Evolutionary conservation across 75 land plant species (phyloP).

Genomic region (Pinus taeda): DNA sequence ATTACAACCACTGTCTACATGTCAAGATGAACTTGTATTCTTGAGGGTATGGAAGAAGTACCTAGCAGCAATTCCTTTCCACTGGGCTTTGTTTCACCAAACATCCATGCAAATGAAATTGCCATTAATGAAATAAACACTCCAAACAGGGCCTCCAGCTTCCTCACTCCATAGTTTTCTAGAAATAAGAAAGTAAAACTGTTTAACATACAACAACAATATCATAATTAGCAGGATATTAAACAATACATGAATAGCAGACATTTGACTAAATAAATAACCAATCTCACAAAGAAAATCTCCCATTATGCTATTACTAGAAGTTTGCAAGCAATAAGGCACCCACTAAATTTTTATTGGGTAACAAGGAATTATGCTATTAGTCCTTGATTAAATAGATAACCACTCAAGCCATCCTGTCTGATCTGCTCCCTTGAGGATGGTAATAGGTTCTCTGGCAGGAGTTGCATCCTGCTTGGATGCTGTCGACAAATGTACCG

Average conservation of each 20-base stretch:
- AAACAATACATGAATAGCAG: background rate
- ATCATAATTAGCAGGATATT: background rate
- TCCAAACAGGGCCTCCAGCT: slow-evolving; percentile 82
- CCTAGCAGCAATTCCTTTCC: slow-evolving; percentile 64
- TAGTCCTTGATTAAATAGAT: no score
- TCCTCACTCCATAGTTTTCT: slow-evolving; percentile 93
- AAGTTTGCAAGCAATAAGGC: no score
- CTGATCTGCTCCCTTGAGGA: no score
- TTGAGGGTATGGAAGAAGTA: slow-evolving; percentile 16
- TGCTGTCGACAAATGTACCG: no score
- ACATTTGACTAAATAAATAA: background rate
- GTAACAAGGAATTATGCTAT: no score
- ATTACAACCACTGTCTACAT: background rate
- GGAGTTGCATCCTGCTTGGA: no score
- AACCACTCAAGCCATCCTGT: no score
- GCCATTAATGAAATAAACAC: slow-evolving; percentile 84
- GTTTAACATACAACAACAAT: slow-evolving; percentile 16
- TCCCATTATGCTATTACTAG: no score
- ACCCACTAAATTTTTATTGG: no score
- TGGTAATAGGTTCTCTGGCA: no score
- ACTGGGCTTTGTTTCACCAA: slow-evolving; percentile 77
- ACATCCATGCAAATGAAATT: slow-evolving; percentile 90
- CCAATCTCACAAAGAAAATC: background rate
- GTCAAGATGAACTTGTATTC: background rate
- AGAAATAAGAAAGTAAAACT: slow-evolving; percentile 80